phyloP scores from a whole-genome alignment of 2,329 filamentous ascomycete genomes.

The Curvularia sp. region DNA sequence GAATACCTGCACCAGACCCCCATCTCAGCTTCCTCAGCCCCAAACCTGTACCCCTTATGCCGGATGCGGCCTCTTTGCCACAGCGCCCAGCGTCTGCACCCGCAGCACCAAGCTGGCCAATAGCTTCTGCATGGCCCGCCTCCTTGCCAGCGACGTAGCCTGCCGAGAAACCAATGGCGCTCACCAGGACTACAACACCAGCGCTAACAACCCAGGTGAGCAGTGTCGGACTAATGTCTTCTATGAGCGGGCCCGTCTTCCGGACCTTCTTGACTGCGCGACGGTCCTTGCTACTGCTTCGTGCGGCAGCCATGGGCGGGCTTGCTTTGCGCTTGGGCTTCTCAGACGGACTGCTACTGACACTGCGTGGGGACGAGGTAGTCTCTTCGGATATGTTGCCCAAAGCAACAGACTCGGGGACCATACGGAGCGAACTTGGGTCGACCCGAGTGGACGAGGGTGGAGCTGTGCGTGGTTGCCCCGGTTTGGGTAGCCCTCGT shows the following conservation, averaged over 20 bases:
- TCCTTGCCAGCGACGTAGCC: conserved; percentile 69
- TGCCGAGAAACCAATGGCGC: conserved; percentile 69
- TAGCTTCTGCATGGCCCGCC: conserved; percentile 61
- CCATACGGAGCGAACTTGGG: conserved; percentile 63
- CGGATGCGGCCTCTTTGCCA: conserved; percentile 43
- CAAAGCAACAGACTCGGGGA: conserved; percentile 66
- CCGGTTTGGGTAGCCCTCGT: conserved; percentile 74
- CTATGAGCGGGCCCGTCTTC: conserved; percentile 43
- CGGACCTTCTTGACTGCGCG: conserved; percentile 56
- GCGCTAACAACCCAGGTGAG: conserved; percentile 72
- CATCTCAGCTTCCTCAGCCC: conserved; percentile 45
- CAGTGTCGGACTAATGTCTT: conserved; percentile 64
- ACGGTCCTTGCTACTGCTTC: conserved; percentile 55
- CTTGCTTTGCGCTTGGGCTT: conserved; percentile 57
- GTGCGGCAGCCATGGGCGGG: conserved; percentile 36
- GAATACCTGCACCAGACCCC: conserved; percentile 38
- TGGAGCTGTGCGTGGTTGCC: conserved; percentile 47
- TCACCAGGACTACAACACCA: conserved; percentile 69
- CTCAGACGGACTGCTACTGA: conserved; percentile 44
- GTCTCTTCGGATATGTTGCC: conserved; percentile 49
- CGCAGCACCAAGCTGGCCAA: conserved; percentile 41
- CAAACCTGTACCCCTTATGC: conserved; percentile 37
- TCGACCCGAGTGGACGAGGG: conserved; percentile 53
- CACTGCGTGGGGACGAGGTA: conserved; percentile 37
- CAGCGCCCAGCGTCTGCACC: conserved; percentile 44